Percentiles rank a stretch among this genome's conserved stretches.
Conservation (phyloP, 2,329 filamentous ascomycete species). For the Orbilia ellipsospora region DNA sequence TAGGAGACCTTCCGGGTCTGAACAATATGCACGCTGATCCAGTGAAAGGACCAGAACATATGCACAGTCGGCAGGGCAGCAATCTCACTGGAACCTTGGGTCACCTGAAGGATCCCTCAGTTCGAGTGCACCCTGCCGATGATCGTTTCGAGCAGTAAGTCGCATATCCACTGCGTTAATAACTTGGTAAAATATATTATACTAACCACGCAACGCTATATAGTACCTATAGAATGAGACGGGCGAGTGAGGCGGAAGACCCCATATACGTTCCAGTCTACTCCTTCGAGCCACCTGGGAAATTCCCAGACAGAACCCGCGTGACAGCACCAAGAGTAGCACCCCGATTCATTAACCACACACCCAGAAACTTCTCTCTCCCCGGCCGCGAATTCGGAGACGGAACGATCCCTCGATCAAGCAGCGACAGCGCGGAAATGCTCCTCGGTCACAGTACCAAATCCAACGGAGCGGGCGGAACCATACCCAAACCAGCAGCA, state of each 20-base stretch:
- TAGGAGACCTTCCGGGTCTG: background rate
- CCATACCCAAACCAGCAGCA: conserved; percentile 10
- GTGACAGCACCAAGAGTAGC: conserved; percentile 32
- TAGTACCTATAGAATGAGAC: conserved; percentile 46
- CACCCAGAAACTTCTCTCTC: conserved; percentile 39
- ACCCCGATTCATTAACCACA: conserved; percentile 41
- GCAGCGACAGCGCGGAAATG: conserved; percentile 45
- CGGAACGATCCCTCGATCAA: conserved; percentile 17
- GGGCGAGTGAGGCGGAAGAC: conserved; percentile 30
- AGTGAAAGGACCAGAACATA: background rate
- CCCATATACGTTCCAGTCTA: conserved; percentile 49
- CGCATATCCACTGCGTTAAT: background rate
- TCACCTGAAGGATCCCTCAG: background rate
- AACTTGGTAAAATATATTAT: background rate
- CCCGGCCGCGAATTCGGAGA: conserved; percentile 18
- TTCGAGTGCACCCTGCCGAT: conserved; percentile 44
- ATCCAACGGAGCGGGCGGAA: background rate
- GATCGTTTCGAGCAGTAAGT: conserved; percentile 51
- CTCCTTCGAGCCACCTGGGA: conserved; percentile 43
- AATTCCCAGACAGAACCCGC: conserved; percentile 42
- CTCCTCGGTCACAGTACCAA: conserved; percentile 22
- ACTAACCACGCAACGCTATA: background rate
- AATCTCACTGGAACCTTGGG: conserved; percentile 20
- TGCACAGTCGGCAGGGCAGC: background rate
- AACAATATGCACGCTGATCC: background rate